phyloP scores from a whole-genome alignment of 75 land plant genomes.

The Gnetum montanum region DNA sequence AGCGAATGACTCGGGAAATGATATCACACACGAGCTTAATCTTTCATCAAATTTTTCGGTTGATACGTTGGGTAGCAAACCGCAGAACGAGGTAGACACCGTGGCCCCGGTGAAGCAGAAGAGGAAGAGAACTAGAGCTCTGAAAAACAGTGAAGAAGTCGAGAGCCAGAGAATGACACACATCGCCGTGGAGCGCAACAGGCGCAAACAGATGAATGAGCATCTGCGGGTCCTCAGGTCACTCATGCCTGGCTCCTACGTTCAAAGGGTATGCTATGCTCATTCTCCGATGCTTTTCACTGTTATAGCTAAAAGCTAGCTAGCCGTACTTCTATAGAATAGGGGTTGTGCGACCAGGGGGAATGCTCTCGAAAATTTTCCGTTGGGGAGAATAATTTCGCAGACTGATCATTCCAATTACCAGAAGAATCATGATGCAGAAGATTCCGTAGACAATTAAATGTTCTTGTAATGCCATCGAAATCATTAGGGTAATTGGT shows the following conservation, averaged over 20 bases:
- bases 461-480: too few relatives aligned
- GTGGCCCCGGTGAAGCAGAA: not conserved
- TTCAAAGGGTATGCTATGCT: slow-evolving; percentile 74
- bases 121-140: slow-evolving; percentile 42
- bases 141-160: slow-evolving; percentile 59
- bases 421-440: too few relatives aligned
- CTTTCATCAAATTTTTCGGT: slow-evolving; percentile 1
- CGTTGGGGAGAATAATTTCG: too few relatives aligned
- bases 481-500: too few relatives aligned
- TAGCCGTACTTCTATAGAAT: too few relatives aligned
- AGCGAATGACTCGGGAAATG: not conserved
- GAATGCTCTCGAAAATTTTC: too few relatives aligned
- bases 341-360: too few relatives aligned
- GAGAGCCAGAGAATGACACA: slow-evolving; percentile 79
- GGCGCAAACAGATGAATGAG: slow-evolving; percentile 93
- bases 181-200: slow-evolving; percentile 76
- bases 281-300: too few relatives aligned
- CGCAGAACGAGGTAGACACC: not conserved
- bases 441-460: too few relatives aligned
- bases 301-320: too few relatives aligned
- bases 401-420: too few relatives aligned
- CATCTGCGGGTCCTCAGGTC: slow-evolving; percentile 70
- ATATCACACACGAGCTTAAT: slow-evolving; percentile 4
- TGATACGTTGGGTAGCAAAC: not conserved
- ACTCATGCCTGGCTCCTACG: slow-evolving; percentile 88